Base-by-base conservation (phyloP, 257 asterid species). In the Nyctanthes arbortristis region DNA sequence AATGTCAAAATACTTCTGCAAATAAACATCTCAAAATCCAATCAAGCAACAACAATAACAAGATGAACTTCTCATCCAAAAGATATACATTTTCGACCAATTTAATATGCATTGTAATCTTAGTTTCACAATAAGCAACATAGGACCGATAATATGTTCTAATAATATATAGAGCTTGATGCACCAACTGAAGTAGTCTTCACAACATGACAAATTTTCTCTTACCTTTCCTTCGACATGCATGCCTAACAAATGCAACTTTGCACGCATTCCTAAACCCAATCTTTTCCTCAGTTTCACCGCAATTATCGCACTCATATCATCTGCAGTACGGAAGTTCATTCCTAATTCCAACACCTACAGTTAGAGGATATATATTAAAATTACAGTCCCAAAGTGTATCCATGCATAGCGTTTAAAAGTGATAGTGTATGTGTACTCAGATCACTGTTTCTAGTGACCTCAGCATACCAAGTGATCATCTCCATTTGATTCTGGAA, bases 221-320 rank as follows among this genome's bases (percentile, higher is more conserved):
- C 77, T 73, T 70, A 88, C 99, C 97, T 91, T 94, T 76, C 97
- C 99, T 80, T 94, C 99, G 37, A 94, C 73, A 76, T 94, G 97
- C 97, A 91, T 84, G 82, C 97, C 99, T 71, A 90, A 55, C 84
- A 94, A 72, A 79, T 94, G 91, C 81, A 91, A 61, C 75, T 86
- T 91, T 2, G 95, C 81, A 84, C 64, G 68, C 90, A 94, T 91
- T 73, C 97, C 99, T 47, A 94, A 88, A 68, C 99, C 99, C 81
- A 94, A 45, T 68, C 91, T 76, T 77, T 84, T 91, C 79, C 86
- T 84, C 76, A 91, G 77, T 79, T 86, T 91, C 65, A 82, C 95
- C 2, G 84, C 92, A 71, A 94, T 84, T 75, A 85, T 70, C 18
- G 97, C 93, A 67, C 87, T 86, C 99, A 94, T 94, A 78, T 94